phyloP scores from a whole-genome alignment of 805 yeast species.

The Jamesozyma gamospora region DNA sequence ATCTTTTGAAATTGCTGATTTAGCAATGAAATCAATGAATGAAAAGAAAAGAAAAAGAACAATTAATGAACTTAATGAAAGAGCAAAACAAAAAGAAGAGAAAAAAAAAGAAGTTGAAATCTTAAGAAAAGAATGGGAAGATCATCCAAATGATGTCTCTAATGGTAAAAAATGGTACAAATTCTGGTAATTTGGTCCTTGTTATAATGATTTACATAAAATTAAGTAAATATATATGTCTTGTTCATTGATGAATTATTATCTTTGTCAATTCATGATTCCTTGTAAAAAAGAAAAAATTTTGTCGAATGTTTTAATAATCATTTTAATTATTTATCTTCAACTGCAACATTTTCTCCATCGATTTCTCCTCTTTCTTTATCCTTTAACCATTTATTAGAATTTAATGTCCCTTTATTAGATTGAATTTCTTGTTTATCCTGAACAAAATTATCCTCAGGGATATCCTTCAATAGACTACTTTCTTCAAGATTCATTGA shows the following conservation, averaged over 20 bases:
- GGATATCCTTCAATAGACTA: not conserved
- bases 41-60: conserved; percentile 27
- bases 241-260: no score
- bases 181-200: conserved; percentile 19
- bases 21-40: conserved; percentile 46
- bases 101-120: conserved; percentile 13
- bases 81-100: conserved; percentile 4
- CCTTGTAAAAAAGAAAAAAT: not conserved
- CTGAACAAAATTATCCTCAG: no score
- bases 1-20: conserved; percentile 54
- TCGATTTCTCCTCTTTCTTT: not conserved
- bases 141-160: conserved; percentile 5
- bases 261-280: no score
- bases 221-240: no score
- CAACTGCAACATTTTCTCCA: not conserved
- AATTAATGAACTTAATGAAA: conserved; percentile 24
- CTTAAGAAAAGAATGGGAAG: conserved; percentile 10
- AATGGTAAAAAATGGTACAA: conserved; percentile 22
- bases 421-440: no score
- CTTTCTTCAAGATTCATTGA: not conserved
- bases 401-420: no score
- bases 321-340: no score
- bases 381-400: not conserved
- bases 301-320: no score
- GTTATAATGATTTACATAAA: not conserved